Percentiles rank a stretch among this genome's conserved stretches.
Evolutionary conservation across 495 filamentous ascomycete genomes (phyloP).

Genomic region (Platismatia glauca): DNA sequence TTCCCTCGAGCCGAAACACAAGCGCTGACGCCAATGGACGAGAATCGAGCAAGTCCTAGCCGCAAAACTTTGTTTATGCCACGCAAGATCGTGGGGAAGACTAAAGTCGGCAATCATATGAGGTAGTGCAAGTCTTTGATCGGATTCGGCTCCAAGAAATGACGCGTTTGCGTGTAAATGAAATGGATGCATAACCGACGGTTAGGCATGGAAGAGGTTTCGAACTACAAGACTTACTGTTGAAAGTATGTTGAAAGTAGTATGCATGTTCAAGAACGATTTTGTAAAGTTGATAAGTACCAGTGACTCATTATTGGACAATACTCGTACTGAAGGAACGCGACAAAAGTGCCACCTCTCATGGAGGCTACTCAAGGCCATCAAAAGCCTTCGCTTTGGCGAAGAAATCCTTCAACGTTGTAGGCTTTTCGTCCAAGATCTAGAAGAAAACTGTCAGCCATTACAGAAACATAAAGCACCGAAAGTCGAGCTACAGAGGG

Average conservation of each 20-base stretch:
- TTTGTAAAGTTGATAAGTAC: too few species aligned
- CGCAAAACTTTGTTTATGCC: background rate
- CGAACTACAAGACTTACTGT: too few species aligned
- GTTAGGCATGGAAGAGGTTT: too few species aligned
- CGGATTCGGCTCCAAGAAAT: background rate
- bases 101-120: background rate
- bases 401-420: constrained; percentile 22
- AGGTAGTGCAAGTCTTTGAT: background rate
- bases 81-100: background rate
- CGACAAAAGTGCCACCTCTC: background rate
- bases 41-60: background rate
- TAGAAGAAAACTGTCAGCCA: background rate
- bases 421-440: constrained; percentile 23
- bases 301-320: background rate
- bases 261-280: too few species aligned
- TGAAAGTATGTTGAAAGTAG: too few species aligned
- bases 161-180: background rate
- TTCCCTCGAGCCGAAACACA: background rate
- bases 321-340: background rate
- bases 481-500: background rate
- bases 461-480: background rate
- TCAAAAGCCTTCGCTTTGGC: constrained; percentile 14
- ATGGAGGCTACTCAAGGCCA: background rate
- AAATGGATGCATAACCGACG: background rate
- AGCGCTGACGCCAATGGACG: background rate